Percentiles rank a stretch among this genome's conserved stretches.
Evolutionary conservation across 805 yeast species (phyloP).

Genomic region (Grigorovia yakushimaensis): DNA sequence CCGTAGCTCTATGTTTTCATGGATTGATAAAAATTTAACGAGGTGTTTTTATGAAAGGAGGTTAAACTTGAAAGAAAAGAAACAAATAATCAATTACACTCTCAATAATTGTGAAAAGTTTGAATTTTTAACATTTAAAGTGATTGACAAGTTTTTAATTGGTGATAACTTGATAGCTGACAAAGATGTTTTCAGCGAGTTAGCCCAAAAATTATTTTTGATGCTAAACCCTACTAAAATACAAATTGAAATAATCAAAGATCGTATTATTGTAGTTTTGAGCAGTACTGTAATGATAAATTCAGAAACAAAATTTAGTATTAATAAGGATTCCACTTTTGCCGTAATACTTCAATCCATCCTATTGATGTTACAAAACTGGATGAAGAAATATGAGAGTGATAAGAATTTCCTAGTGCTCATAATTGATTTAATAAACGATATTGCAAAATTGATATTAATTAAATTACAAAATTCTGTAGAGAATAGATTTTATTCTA

Average conservation of each 20-base stretch:
- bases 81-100: slow-evolving; percentile 3
- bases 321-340: slow-evolving; percentile 3
- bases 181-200: slow-evolving; percentile 6
- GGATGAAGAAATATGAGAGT: slow-evolving; percentile 5
- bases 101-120: slow-evolving; percentile 8
- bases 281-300: background rate
- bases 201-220: slow-evolving; percentile 8
- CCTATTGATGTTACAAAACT: slow-evolving; percentile 10
- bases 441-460: slow-evolving; percentile 7
- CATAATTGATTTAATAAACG: background rate
- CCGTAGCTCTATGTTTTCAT: slow-evolving; percentile 6
- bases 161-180: slow-evolving; percentile 10
- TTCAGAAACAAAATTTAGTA: background rate
- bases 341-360: slow-evolving; percentile 7
- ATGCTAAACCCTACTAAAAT: slow-evolving; percentile 3
- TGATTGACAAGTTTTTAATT: slow-evolving; percentile 11
- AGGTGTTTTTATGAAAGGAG: slow-evolving; percentile 10
- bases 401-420: slow-evolving; percentile 6
- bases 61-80: slow-evolving; percentile 3
- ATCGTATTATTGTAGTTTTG: background rate
- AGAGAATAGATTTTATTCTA: slow-evolving; percentile 11
- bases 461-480: slow-evolving; percentile 6
- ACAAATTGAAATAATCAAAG: background rate
- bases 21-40: slow-evolving; percentile 11
- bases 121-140: slow-evolving; percentile 2